phyloP scores from a whole-genome alignment of 768 basidiomycete genomes.

The Roridomyces roridus region DNA sequence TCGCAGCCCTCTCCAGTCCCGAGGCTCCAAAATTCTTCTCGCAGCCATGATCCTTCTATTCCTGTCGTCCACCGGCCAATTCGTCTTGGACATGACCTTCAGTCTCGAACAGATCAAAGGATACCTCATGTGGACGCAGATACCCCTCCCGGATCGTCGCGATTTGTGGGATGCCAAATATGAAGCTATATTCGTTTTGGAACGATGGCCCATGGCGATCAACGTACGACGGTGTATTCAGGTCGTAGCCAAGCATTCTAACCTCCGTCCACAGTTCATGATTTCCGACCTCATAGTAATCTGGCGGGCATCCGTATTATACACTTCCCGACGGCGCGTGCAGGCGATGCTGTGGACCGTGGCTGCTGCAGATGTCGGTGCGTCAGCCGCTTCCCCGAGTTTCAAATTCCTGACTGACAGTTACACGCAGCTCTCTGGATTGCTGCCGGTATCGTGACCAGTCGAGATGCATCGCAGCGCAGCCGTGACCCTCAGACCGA shows the following conservation, averaged over 20 bases:
- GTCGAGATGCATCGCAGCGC: conserved; percentile 2
- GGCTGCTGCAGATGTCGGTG: conserved; percentile 6
- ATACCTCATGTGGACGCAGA: conserved; percentile 1
- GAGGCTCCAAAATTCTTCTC: background rate
- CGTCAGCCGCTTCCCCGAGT: no score
- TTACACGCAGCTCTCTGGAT: conserved; percentile 1
- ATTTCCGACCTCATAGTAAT: conserved; percentile 18
- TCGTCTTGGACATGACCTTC: background rate
- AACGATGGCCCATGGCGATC: background rate
- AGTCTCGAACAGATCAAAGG: conserved; percentile 2
- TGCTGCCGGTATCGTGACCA: background rate
- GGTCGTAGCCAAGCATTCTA: no score
- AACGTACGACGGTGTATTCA: no score
- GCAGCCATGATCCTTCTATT: conserved; percentile 14
- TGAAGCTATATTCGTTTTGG: background rate
- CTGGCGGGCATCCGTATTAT: conserved; percentile 17
- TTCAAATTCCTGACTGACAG: no score
- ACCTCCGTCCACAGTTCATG: conserved; percentile 1
- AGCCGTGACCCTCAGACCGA: background rate
- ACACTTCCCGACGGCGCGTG: background rate
- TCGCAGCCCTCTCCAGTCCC: background rate
- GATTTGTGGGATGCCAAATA: background rate
- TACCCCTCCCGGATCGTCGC: conserved; percentile 3
- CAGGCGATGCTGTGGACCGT: background rate
- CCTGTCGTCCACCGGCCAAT: conserved; percentile 15